Conservation (phyloP, 1,284 basidiomycete genomes). For the Cryptococcus sp. region DNA sequence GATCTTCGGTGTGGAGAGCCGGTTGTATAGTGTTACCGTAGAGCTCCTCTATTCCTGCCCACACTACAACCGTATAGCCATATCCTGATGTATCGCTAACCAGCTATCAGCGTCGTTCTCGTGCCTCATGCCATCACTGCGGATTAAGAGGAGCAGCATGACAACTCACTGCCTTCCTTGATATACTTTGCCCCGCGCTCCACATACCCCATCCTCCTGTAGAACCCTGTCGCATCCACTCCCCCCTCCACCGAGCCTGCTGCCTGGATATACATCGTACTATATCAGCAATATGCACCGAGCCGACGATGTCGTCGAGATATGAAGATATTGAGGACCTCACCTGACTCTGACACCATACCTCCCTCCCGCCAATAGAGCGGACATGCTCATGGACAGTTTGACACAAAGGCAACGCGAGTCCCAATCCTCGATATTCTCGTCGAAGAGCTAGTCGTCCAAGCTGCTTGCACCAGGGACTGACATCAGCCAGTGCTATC, state of each 20-base stretch:
- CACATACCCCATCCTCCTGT: constrained; percentile 18
- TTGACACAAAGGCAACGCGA: constrained; percentile 15
- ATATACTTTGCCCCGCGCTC: constrained; percentile 16
- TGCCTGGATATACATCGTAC: constrained; percentile 2
- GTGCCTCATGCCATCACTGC: too few species aligned
- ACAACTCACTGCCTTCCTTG: constrained; percentile 25
- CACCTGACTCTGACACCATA: constrained; percentile 24
- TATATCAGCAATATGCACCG: not conserved
- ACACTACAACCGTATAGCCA: too few species aligned
- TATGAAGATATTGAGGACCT: not conserved
- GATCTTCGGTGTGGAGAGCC: too few species aligned
- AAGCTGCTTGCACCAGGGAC: constrained; percentile 8
- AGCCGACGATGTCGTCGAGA: not conserved
- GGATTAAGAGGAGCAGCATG: too few species aligned
- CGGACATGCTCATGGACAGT: constrained; percentile 21
- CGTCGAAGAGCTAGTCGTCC: constrained; percentile 24
- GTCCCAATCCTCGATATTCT: constrained; percentile 18
- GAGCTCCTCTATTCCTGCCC: too few species aligned
- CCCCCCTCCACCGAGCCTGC: constrained; percentile 7
- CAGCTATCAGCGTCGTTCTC: too few species aligned
- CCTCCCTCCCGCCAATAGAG: constrained; percentile 15
- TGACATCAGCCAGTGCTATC: not conserved
- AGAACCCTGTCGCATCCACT: constrained; percentile 23
- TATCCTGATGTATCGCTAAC: too few species aligned
- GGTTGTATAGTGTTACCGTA: too few species aligned